These are phyloP conservation scores for Kodamaea plutei DNA, from an alignment of 1,139 yeast species.

Conservation along the genomic window DNA sequence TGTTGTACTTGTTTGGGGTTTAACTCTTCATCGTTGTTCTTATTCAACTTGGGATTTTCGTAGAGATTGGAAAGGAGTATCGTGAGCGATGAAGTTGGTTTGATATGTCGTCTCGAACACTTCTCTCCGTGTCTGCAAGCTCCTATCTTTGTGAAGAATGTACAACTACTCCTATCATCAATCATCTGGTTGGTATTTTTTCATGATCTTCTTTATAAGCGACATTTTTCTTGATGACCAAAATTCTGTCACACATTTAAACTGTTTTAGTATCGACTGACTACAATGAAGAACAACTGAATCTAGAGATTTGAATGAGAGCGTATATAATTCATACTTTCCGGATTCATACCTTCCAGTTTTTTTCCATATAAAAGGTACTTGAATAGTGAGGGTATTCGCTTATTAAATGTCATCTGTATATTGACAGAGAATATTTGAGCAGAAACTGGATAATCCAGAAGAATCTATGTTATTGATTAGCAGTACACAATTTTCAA, in stretches of 20 bases:
- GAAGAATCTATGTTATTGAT: no score
- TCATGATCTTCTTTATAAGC: no score
- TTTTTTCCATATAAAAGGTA: no score
- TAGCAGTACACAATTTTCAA: no score
- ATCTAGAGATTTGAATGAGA: not conserved
- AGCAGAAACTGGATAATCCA: no score
- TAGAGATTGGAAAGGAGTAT: conserved; percentile 67
- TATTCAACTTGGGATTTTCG: conserved; percentile 54
- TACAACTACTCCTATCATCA: conserved; percentile 20
- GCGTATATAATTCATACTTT: not conserved
- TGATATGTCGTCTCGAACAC: conserved; percentile 73
- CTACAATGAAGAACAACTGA: not conserved
- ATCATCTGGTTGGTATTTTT: no score
- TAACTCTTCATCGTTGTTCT: conserved; percentile 22
- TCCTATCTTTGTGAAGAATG: conserved; percentile 79
- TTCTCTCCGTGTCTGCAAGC: conserved; percentile 93
- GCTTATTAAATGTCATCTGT: no score
- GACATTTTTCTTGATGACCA: not conserved
- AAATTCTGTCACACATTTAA: not conserved
- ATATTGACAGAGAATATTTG: no score
- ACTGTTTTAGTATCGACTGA: not conserved
- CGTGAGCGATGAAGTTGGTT: conserved; percentile 66
- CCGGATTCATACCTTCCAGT: no score
- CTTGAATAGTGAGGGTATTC: no score
- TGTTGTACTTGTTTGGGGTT: conserved; percentile 43